Conservation (phyloP, 1,284 basidiomycete species). For the Schizophyllum commune region DNA sequence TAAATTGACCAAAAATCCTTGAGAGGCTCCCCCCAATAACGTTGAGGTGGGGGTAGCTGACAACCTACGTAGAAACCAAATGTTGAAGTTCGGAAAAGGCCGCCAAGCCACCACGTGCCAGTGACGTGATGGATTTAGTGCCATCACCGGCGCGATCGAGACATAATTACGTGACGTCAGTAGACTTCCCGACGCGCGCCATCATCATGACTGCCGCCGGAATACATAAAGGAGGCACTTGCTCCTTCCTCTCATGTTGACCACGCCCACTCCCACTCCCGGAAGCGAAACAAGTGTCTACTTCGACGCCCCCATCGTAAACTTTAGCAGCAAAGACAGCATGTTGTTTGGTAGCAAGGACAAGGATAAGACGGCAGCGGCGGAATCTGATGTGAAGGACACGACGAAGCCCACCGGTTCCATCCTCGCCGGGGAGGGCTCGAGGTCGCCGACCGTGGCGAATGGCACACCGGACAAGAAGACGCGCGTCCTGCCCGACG, state of each 20-base stretch:
- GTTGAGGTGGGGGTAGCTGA: too few relatives aligned
- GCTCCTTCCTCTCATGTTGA: neutral
- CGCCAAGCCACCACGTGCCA: too few relatives aligned
- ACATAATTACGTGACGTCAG: too few relatives aligned
- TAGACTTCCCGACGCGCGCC: neutral
- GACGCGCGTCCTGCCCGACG: neutral
- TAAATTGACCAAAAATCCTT: too few relatives aligned
- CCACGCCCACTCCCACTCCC: slow-evolving; percentile 16
- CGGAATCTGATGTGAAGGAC: neutral
- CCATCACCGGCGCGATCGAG: too few relatives aligned
- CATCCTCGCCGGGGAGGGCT: too few relatives aligned
- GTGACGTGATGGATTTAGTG: too few relatives aligned
- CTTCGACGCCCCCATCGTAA: slow-evolving; percentile 13
- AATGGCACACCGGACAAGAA: neutral
- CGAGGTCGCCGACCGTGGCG: neutral
- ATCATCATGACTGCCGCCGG: neutral
- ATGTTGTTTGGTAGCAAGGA: neutral
- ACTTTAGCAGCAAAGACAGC: slow-evolving; percentile 1
- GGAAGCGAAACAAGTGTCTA: slow-evolving; percentile 22
- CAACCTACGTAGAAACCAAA: too few relatives aligned
- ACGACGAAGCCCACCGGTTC: neutral
- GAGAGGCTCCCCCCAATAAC: too few relatives aligned
- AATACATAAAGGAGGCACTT: neutral
- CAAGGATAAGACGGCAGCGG: neutral
- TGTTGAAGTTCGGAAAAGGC: too few relatives aligned